phyloP scores from a whole-genome alignment of 2,329 filamentous ascomycete species.

The Xylaria sp. region DNA sequence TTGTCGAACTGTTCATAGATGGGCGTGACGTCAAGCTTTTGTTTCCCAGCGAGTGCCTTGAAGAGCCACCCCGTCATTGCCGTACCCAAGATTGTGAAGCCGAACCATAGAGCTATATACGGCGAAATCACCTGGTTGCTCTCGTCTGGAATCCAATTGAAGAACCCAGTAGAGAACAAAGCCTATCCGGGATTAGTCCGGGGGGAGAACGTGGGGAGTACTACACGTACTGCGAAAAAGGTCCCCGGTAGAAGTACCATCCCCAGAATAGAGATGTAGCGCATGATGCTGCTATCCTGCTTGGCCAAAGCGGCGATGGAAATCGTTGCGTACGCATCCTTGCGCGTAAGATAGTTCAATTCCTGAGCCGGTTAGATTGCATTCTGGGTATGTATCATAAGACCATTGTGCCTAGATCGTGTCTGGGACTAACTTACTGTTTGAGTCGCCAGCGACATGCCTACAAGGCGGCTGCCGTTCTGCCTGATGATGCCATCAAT shows the following conservation, averaged over 20 bases:
- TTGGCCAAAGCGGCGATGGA: conserved; percentile 29
- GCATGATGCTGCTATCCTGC: conserved; percentile 32
- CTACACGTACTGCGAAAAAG: conserved; percentile 31
- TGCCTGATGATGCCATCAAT: conserved; percentile 21
- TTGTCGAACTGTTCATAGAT: background rate
- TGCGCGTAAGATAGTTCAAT: conserved; percentile 30
- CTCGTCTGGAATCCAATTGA: conserved; percentile 30
- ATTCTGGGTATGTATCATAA: too few relatives aligned
- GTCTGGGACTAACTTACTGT: too few relatives aligned
- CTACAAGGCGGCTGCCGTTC: conserved; percentile 21
- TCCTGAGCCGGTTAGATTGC: conserved; percentile 24
- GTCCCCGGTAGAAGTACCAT: conserved; percentile 36
- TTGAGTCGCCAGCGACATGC: conserved; percentile 28
- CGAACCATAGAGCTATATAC: conserved; percentile 29
- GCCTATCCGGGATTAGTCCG: conserved; percentile 13
- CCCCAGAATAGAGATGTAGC: conserved; percentile 25
- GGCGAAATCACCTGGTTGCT: conserved; percentile 30
- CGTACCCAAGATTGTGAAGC: conserved; percentile 23
- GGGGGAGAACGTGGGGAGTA: background rate
- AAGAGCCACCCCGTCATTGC: conserved; percentile 13
- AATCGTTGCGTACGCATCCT: conserved; percentile 23
- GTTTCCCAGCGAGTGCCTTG: conserved; percentile 6
- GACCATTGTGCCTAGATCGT: too few relatives aligned
- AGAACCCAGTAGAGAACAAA: conserved; percentile 34
- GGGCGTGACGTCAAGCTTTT: background rate